Percentiles rank a stretch among this genome's conserved stretches.
phyloP scores from a whole-genome alignment of 176 grass and related monocot species.

The Musa beccarii region DNA sequence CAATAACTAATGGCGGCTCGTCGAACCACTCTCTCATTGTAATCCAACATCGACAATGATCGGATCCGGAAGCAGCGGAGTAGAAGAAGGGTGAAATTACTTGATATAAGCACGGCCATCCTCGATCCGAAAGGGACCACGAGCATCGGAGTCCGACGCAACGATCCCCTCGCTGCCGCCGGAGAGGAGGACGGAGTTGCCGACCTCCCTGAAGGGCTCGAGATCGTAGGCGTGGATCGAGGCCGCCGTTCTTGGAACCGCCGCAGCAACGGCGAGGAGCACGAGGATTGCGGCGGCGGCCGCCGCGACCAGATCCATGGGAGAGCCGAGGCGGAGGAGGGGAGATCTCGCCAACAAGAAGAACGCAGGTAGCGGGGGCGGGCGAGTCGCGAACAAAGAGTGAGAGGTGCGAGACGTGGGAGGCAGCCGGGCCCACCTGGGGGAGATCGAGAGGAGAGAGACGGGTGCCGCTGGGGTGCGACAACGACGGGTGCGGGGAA shows the following conservation, averaged over 20 bases:
- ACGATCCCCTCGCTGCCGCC: constrained; percentile 95
- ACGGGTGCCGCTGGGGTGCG: no score
- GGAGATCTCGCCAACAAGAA: no score
- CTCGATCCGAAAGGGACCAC: not conserved
- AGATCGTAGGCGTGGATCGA: constrained; percentile 89
- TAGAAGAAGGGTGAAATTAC: constrained; percentile 10
- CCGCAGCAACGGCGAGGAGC: constrained; percentile 1
- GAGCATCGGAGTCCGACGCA: constrained; percentile 23
- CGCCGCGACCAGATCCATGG: constrained; percentile 61
- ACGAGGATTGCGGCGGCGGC: constrained; percentile 17
- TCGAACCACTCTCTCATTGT: not conserved
- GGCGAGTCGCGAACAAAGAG: no score
- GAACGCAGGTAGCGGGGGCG: no score
- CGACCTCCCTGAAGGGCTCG: constrained; percentile 92
- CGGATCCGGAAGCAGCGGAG: not conserved
- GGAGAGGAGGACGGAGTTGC: constrained; percentile 94
- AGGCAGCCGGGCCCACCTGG: no score
- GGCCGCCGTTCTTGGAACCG: constrained; percentile 32
- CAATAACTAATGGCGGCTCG: not conserved
- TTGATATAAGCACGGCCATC: constrained; percentile 32
- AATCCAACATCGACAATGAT: not conserved
- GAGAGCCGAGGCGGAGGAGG: no score
- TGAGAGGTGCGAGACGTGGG: no score
- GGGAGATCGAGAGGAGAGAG: no score
- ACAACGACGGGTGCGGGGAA: no score